phyloP scores from a whole-genome alignment of 2,329 filamentous ascomycete genomes.

The Furcasterigmium furcatum region DNA sequence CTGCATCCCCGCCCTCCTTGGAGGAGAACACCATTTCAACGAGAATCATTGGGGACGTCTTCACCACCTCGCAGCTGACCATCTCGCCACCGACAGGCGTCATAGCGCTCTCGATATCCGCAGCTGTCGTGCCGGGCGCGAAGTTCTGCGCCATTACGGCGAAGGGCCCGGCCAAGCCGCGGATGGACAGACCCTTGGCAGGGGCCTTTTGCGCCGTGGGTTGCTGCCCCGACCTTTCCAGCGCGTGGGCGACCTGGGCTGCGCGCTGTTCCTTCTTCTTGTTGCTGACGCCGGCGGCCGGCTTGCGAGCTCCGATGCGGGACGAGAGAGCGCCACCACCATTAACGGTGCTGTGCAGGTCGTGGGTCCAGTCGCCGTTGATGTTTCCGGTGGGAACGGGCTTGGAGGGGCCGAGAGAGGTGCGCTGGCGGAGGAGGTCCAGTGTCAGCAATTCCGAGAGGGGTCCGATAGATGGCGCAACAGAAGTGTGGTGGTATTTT shows the following conservation, averaged over 20 bases:
- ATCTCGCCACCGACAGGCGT: conserved; percentile 69
- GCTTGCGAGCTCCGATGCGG: conserved; percentile 40
- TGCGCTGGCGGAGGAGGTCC: conserved; percentile 19
- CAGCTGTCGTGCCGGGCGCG: conserved; percentile 75
- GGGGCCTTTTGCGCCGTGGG: conserved; percentile 11
- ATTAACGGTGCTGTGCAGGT: conserved; percentile 53
- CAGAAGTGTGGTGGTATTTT: conserved; percentile 13
- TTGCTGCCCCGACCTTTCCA: conserved; percentile 9
- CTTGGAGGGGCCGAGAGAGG: conserved; percentile 25
- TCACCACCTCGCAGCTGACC: conserved; percentile 63
- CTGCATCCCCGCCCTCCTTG: conserved; percentile 68
- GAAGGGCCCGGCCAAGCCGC: conserved; percentile 70
- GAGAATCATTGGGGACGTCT: conserved; percentile 67
- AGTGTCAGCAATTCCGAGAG: conserved; percentile 9
- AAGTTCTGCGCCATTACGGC: conserved; percentile 78
- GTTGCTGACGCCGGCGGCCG: conserved; percentile 17
- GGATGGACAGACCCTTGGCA: conserved; percentile 60
- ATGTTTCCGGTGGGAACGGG: conserved; percentile 49
- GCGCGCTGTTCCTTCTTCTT: conserved; percentile 29
- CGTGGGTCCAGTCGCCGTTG: conserved; percentile 69
- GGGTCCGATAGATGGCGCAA: no score
- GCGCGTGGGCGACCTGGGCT: conserved; percentile 12
- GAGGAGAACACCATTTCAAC: conserved; percentile 75
- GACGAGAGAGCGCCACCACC: conserved; percentile 38
- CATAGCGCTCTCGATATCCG: conserved; percentile 81